Base-by-base conservation (phyloP, 2,329 filamentous ascomycete genomes). In the Colletotrichum camelliae region DNA sequence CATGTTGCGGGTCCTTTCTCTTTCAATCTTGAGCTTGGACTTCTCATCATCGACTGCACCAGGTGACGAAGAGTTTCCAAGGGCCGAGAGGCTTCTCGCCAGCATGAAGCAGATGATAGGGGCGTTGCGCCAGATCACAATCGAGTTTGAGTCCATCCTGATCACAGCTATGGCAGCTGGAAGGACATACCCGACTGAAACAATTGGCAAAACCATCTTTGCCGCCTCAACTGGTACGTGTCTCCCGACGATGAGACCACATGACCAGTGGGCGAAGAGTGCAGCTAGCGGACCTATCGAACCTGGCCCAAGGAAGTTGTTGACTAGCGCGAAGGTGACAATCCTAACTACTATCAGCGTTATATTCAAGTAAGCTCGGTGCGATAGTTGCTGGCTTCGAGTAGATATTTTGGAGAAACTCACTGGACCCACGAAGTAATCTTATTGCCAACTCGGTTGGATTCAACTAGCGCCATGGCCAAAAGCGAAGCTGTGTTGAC, bases 251-350 rank as follows among this genome's bases (percentile, higher is more conserved):
- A 52, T 52, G 12, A 52, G 43, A 52, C 43, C n/a, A 4, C 43
- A 52, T 0, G 43, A 52, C 43, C 43, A 52, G 10, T 52, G 43
- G 10, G 43, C 43, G 0, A 52, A 52, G 1, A 52, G 6, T 0
- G 43, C 43, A 1, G 43, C n/a, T 0, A 52, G 12, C 0, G 43
- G 43, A 1, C n/a, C 43, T 21, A 52, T 52, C 0, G 43, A n/a
- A 0, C 43, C 43, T 1, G 43, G 43, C 0, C 43, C 43, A 2
- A 52, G 6, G n/a, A 52, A 21, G 10, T 52, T 52, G 0, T 52
- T 52, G 43, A 52, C 43, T 13, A 52, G 2, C 0, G 43, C 10
- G 43, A 52, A 52, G n/a, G n/a, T 52, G 10, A 52, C 1, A 5
- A 52, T 52, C 6, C 43, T 52, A 21, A 21, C 21, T 21, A 21